These are phyloP conservation scores for Colletotrichum lini DNA, from an alignment of 2,329 filamentous ascomycete genomes.

Conservation along the genomic window DNA sequence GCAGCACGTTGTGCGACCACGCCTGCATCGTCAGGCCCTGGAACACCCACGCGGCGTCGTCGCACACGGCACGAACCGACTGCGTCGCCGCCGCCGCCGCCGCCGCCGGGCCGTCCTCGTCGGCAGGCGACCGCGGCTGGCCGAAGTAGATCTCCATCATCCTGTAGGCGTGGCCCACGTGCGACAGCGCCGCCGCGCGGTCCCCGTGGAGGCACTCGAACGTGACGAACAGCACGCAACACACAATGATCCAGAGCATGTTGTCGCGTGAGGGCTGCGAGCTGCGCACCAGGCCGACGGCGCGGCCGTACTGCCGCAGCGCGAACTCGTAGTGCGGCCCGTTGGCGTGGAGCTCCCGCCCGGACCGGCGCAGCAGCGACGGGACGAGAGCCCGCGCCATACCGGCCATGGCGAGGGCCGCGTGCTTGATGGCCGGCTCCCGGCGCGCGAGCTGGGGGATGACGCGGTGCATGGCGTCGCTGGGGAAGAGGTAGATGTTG, in stretches of 20 bases:
- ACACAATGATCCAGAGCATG: constrained; percentile 55
- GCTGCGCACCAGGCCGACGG: constrained; percentile 55
- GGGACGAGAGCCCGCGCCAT: constrained; percentile 52
- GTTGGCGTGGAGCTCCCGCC: constrained; percentile 9
- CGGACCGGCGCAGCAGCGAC: constrained; percentile 41
- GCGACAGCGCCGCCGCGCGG: constrained; percentile 56
- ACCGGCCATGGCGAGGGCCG: constrained; percentile 36
- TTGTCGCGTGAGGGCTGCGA: constrained; percentile 53
- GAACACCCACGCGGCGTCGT: constrained; percentile 39
- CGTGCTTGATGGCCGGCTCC: constrained; percentile 54
- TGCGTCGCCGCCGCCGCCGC: constrained; percentile 24
- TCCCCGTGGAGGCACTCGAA: constrained; percentile 59
- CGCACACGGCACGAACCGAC: constrained; percentile 30
- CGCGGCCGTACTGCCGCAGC: constrained; percentile 57
- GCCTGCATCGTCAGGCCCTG: constrained; percentile 39
- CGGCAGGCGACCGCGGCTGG: not conserved
- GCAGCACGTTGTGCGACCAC: constrained; percentile 34
- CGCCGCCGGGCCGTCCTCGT: constrained; percentile 9
- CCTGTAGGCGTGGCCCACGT: constrained; percentile 53
- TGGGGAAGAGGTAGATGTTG: constrained; percentile 50
- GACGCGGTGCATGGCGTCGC: constrained; percentile 52
- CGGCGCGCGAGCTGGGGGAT: constrained; percentile 57
- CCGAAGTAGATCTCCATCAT: constrained; percentile 40
- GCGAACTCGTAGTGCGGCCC: constrained; percentile 53
- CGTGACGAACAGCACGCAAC: constrained; percentile 58